Percentiles rank a stretch among this genome's conserved stretches.
These are phyloP conservation scores for Pythium periplocum DNA, from an alignment of 352 stramenopile species.

Conservation along the genomic window DNA sequence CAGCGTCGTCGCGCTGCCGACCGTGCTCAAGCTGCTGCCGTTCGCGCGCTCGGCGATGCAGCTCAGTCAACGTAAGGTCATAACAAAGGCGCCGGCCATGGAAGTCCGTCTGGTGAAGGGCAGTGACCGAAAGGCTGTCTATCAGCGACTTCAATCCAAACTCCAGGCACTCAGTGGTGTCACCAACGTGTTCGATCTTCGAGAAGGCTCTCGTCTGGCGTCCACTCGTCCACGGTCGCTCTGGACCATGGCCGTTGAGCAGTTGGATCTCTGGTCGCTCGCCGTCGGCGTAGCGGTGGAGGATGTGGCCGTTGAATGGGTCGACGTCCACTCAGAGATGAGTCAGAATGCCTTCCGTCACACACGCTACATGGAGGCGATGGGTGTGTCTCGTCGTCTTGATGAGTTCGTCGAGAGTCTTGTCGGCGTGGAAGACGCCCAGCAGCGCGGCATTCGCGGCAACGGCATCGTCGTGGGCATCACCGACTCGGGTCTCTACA, in stretches of 20 bases:
- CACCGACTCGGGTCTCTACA: constrained; percentile 75
- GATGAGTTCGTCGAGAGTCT: constrained; percentile 58
- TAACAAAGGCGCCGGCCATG: constrained; percentile 34
- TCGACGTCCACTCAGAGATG: constrained; percentile 38
- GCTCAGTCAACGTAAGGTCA: constrained; percentile 16
- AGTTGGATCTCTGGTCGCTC: constrained; percentile 55
- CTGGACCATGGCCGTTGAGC: constrained; percentile 42
- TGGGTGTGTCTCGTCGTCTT: constrained; percentile 25
- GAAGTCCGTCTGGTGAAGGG: constrained; percentile 55
- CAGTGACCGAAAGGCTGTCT: constrained; percentile 20
- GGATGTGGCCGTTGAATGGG: constrained; percentile 56
- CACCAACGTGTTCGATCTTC: constrained; percentile 52
- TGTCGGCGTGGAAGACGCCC: constrained; percentile 56
- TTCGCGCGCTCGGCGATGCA: constrained; percentile 50
- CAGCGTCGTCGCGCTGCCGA: constrained; percentile 34
- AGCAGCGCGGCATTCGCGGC: constrained; percentile 54
- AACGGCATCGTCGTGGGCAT: constrained; percentile 76
- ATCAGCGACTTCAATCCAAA: constrained; percentile 30
- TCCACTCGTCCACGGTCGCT: constrained; percentile 26
- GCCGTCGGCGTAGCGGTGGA: constrained; percentile 41
- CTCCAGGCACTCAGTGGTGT: constrained; percentile 44
- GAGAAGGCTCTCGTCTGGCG: background rate
- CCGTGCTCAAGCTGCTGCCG: constrained; percentile 69
- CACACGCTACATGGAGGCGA: too few relatives aligned
- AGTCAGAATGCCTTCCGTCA: constrained; percentile 1